phyloP scores from a whole-genome alignment of 2,329 filamentous ascomycete species.

The Emergomyces pasteurianus region DNA sequence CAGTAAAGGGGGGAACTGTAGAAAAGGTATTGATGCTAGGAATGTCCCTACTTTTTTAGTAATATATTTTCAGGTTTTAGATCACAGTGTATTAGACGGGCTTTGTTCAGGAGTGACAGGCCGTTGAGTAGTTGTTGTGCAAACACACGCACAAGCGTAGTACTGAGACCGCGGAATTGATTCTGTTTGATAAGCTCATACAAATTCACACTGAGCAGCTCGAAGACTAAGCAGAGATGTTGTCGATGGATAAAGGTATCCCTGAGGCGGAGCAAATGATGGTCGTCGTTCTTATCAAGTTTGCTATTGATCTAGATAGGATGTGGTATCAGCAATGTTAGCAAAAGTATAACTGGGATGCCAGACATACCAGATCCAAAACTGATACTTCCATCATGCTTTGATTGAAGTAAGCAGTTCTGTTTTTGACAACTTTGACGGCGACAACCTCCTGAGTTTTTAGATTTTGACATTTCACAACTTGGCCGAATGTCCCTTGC shows the following conservation, averaged over 20 bases:
- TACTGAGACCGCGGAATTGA: constrained; percentile 93
- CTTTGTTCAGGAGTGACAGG: constrained; percentile 84
- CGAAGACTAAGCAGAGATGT: constrained; percentile 92
- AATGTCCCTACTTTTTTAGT: constrained; percentile 62
- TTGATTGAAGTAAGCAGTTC: constrained; percentile 98
- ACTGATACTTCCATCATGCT: constrained; percentile 99
- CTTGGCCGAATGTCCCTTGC: constrained; percentile 95
- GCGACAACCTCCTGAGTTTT: constrained; percentile 98
- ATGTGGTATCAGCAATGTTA: constrained; percentile 13
- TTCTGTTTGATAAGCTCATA: constrained; percentile 99
- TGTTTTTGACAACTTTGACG: constrained; percentile 98
- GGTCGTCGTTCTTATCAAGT: constrained; percentile 98
- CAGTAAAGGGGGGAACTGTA: background rate
- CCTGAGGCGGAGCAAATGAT: constrained; percentile 85
- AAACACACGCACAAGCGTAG: constrained; percentile 91
- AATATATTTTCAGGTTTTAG: constrained; percentile 97
- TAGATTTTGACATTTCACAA: constrained; percentile 96
- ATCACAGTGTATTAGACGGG: constrained; percentile 93
- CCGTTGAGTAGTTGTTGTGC: constrained; percentile 93
- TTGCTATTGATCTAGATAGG: constrained; percentile 73
- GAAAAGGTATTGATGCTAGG: background rate
- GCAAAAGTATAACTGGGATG: background rate
- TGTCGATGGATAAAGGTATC: constrained; percentile 98
- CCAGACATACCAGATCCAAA: constrained; percentile 64
- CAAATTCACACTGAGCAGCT: constrained; percentile 89